Conservation (phyloP, 495 filamentous ascomycete genomes). For the Apodospora peruviana region DNA sequence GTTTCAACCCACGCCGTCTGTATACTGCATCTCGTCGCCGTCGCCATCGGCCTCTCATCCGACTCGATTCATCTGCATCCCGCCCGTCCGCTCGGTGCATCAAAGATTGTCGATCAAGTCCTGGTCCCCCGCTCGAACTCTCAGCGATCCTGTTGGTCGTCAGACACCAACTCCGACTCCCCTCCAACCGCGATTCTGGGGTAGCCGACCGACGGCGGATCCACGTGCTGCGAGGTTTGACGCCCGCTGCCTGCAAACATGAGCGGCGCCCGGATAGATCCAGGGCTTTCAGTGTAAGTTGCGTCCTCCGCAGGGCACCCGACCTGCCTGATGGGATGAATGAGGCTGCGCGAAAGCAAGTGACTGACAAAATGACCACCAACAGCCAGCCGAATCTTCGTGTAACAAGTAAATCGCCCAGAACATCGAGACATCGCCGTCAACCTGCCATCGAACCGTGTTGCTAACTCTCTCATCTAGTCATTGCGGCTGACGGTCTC, state of each 20-base stretch:
- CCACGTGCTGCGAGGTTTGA: slow-evolving; percentile 9
- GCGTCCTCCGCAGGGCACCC: background rate
- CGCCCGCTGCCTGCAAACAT: slow-evolving; percentile 18
- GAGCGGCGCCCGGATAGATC: slow-evolving; percentile 24
- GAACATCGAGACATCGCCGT: background rate
- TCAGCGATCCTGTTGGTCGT: slow-evolving; percentile 3
- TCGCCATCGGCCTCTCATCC: background rate
- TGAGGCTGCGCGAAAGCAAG: slow-evolving; percentile 1
- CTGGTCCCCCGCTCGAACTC: background rate
- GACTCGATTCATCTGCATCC: background rate
- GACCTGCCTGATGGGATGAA: background rate
- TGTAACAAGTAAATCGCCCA: slow-evolving; percentile 54
- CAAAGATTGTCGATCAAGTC: background rate
- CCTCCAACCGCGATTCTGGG: slow-evolving; percentile 1
- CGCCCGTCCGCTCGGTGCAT: background rate
- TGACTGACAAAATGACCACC: slow-evolving; percentile 13
- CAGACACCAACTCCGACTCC: background rate
- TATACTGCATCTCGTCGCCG: background rate
- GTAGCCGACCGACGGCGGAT: slow-evolving; percentile 9
- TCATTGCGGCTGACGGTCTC: slow-evolving; percentile 96
- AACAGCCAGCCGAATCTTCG: slow-evolving; percentile 60
- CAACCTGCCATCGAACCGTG: background rate
- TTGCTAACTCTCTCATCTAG: slow-evolving; percentile 40
- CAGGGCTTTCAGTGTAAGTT: slow-evolving; percentile 27
- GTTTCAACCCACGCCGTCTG: too few species aligned